Percentiles rank a stretch among this genome's conserved stretches.
phyloP scores from a whole-genome alignment of 805 yeast species.

The Kregervanrija delftensis region DNA sequence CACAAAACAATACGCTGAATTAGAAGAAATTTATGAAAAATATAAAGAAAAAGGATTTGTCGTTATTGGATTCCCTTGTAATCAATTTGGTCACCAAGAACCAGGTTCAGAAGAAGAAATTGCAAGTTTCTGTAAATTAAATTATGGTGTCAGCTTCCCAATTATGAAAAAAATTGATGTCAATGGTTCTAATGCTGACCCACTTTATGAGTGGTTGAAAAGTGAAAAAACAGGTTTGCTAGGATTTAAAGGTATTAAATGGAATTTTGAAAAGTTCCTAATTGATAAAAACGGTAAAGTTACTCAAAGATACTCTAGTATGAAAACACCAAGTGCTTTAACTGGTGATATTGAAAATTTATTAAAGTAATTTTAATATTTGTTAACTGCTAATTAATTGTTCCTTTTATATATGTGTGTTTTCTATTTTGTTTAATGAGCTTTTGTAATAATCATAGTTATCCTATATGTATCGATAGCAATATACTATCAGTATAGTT shows the following conservation, averaged over 20 bases:
- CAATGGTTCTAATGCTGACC: constrained; percentile 76
- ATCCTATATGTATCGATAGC: no score
- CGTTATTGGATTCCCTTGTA: constrained; percentile 84
- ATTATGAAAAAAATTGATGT: constrained; percentile 81
- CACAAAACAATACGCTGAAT: constrained; percentile 69
- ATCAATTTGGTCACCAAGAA: constrained; percentile 81
- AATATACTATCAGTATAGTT: no score
- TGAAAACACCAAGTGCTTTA: constrained; percentile 58
- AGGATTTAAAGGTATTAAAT: constrained; percentile 61
- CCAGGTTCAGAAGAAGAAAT: constrained; percentile 66
- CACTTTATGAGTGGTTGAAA: constrained; percentile 76
- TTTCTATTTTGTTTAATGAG: no score
- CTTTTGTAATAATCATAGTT: no score
- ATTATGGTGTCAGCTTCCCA: constrained; percentile 91
- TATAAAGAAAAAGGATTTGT: constrained; percentile 58
- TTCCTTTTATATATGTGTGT: not conserved
- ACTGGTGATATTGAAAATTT: constrained; percentile 53
- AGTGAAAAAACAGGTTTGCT: constrained; percentile 46
- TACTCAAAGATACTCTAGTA: constrained; percentile 46
- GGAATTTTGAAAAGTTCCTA: constrained; percentile 59
- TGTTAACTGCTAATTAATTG: not conserved
- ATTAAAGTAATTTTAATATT: constrained; percentile 26
- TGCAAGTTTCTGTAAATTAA: constrained; percentile 62
- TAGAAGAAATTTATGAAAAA: constrained; percentile 61
- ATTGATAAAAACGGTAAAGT: constrained; percentile 50